A percentile compares a stretch with the other conserved stretches of the same genome.
These are phyloP conservation scores for Aspergillus novofumigatus DNA, from an alignment of 2,329 filamentous ascomycete species.

Conservation along the genomic window DNA sequence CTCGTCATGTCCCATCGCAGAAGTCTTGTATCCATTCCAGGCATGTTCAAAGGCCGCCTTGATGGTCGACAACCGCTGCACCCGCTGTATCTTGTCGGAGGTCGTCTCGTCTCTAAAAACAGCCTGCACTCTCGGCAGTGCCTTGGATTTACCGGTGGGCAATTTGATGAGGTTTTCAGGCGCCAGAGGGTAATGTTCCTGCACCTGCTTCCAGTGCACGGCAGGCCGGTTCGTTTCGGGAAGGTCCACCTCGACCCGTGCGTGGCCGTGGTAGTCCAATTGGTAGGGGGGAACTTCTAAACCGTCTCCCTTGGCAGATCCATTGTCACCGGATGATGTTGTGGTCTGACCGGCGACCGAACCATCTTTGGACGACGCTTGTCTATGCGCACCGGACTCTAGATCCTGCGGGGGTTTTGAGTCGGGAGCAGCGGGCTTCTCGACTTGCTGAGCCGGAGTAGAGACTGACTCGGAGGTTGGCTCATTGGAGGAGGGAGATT, in stretches of 20 bases:
- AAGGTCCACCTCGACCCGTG: constrained; percentile 28
- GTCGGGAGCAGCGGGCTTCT: neutral
- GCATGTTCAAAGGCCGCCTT: constrained; percentile 70
- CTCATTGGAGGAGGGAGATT: neutral
- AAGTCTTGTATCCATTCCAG: constrained; percentile 75
- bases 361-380: neutral
- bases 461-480: neutral
- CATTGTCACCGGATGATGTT: neutral
- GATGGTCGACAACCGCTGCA: constrained; percentile 62
- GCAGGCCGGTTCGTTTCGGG: constrained; percentile 23
- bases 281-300: neutral
- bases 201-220: constrained; percentile 69
- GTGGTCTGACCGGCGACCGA: neutral
- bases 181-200: constrained; percentile 74
- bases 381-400: neutral
- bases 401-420: neutral
- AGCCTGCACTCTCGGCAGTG: constrained; percentile 73
- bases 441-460: constrained; percentile 1
- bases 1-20: constrained; percentile 86
- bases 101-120: constrained; percentile 62
- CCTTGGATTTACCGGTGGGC: constrained; percentile 65
- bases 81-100: constrained; percentile 57
- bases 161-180: constrained; percentile 67
- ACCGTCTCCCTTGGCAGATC: constrained; percentile 4
- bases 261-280: constrained; percentile 27